Conservation (phyloP, 1,284 basidiomycete species). For the Pulchroboletus neoregius region DNA sequence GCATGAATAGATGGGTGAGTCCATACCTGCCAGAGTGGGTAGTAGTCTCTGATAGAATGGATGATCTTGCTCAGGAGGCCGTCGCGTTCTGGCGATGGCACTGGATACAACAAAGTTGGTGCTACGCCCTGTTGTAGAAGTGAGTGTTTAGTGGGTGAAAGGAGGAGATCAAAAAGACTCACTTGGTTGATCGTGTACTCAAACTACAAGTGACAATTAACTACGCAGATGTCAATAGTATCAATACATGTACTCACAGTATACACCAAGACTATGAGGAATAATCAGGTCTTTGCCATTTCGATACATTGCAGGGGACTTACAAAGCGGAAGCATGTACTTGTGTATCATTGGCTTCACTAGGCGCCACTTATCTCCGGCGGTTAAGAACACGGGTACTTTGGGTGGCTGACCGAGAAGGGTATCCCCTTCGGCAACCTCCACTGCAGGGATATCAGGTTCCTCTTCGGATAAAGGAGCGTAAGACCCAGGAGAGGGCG, state of each 20-base stretch:
- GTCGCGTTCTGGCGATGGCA: conserved; percentile 60
- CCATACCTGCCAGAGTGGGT: conserved; percentile 86
- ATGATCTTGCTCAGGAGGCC: conserved; percentile 75
- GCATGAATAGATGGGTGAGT: not conserved
- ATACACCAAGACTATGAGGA: conserved; percentile 67
- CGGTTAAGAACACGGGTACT: conserved; percentile 47
- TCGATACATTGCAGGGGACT: conserved; percentile 31
- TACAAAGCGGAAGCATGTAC: conserved; percentile 82
- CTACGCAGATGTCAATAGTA: not conserved
- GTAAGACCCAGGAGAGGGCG: conserved; percentile 46
- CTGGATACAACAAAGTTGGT: conserved; percentile 87
- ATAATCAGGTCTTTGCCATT: conserved; percentile 5
- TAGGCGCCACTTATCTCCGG: conserved; percentile 72
- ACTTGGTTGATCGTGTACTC: conserved; percentile 93
- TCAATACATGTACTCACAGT: conserved; percentile 45
- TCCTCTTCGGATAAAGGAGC: conserved; percentile 48
- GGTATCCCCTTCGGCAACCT: conserved; percentile 34
- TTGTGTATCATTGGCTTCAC: conserved; percentile 68
- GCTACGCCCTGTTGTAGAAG: conserved; percentile 63
- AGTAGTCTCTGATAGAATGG: conserved; percentile 87
- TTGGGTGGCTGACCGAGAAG: conserved; percentile 31
- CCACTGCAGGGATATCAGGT: conserved; percentile 39
- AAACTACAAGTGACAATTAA: conserved; percentile 47
- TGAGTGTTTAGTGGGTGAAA: not conserved
- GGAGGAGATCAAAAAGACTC: conserved; percentile 19